Evolutionary conservation across 768 basidiomycete species (phyloP), one percentile per base, ranked within the genome.

Genomic region (Cystofilobasidium capitatum): DNA sequence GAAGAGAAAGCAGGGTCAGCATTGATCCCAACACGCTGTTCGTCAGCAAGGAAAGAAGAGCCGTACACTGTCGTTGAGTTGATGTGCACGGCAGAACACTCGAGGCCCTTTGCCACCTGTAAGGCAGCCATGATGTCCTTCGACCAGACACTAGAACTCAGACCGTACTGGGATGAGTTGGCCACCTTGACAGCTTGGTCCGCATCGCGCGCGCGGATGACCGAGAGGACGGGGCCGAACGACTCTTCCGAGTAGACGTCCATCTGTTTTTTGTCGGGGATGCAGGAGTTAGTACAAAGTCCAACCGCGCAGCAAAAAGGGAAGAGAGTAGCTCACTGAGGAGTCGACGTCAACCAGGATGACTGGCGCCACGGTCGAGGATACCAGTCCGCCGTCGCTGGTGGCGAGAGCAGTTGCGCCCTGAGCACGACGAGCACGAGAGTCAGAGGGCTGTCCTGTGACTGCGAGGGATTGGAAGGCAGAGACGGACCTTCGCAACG

Each of bases 171-270:
- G 0, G 81, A 79, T 0, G 78, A 76, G 70, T 86, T 86, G 7
- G 84, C 83, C 22, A 84, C 74, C 47, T 81, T 80, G 9, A 85
- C 76, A 9, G 82, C 83, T 72, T 85, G 83, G 24, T 83, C 81
- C 10, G 64, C 65, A 51, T 67, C 62, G 6, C 65, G 29, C 12
- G 72, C 71, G 12, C 67, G 62, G 14, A 79, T 77, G 58, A 85
- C 75, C 13, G 77, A 78, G 8, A 83, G 74, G 0, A 84, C 81
- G 80, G 72, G 85, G 0, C 84, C 84, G 74, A 87, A 87, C 0
- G 81, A 81, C 75, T 88, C 86, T 36, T 79, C 72, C 29, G 49
- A 37, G 40, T 51, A 71, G 33, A 74, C 24, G 1, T 22, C 8
- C 68, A 69, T 71, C 66, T 67, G 24, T 8, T 6, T 16, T 45